phyloP scores from a whole-genome alignment of 208 protist genomes.

The Acanthamoeba lenticulata region DNA sequence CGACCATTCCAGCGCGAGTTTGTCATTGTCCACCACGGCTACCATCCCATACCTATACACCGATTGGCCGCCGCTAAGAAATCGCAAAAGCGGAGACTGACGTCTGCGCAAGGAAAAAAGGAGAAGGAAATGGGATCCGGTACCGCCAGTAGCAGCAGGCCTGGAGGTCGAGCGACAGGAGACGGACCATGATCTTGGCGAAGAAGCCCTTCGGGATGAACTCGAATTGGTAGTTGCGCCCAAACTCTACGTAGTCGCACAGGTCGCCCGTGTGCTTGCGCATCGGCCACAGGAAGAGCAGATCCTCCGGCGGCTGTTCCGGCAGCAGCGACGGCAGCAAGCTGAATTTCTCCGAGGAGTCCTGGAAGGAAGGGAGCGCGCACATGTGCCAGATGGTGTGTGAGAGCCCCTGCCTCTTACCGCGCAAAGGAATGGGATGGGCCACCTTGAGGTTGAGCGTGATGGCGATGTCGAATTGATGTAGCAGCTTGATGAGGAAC shows the following conservation, averaged over 20 bases:
- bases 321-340: constrained; percentile 4
- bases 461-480: constrained; percentile 58
- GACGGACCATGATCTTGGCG: background rate
- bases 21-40: constrained; percentile 18
- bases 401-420: too few relatives aligned
- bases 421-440: background rate
- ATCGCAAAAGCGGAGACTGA: too few relatives aligned
- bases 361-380: background rate
- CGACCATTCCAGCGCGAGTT: constrained; percentile 24
- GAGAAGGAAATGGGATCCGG: background rate
- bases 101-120: background rate
- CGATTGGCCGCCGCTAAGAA: background rate
- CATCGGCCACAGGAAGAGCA: background rate
- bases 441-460: constrained; percentile 61
- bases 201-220: constrained; percentile 55
- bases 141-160: constrained; percentile 70
- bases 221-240: constrained; percentile 2
- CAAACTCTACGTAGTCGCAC: background rate
- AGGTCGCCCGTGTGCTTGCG: background rate
- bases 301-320: background rate
- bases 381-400: too few relatives aligned
- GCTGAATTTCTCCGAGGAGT: background rate
- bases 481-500: constrained; percentile 11
- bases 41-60: constrained; percentile 74
- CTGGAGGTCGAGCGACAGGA: constrained; percentile 12